These are phyloP conservation scores for Chamaecrista fasciculata DNA, from an alignment of 306 rosid genomes.

Conservation along the genomic window DNA sequence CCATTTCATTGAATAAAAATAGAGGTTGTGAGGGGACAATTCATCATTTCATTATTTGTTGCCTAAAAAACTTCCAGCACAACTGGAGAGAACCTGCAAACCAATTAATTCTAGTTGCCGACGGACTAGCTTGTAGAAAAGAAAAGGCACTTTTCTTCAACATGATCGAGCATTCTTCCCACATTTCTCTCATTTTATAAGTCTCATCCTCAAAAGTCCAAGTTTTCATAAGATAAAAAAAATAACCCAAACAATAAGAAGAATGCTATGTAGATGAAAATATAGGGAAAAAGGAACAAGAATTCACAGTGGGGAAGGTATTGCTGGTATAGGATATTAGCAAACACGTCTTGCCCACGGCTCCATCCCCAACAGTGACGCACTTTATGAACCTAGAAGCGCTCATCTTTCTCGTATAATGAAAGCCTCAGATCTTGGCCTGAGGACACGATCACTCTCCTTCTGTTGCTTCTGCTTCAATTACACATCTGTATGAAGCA, in stretches of 20 bases:
- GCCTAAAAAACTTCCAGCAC: background rate
- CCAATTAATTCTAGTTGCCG: background rate
- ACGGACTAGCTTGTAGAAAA: background rate
- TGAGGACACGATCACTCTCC: conserved; percentile 60
- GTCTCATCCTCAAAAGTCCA: background rate
- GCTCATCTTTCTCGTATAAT: conserved; percentile 55
- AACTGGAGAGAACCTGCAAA: background rate
- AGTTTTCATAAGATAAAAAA: background rate
- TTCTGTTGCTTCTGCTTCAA: conserved; percentile 41
- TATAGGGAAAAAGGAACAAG: background rate
- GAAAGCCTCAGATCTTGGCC: conserved; percentile 86
- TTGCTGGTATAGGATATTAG: conserved; percentile 99
- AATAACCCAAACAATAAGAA: background rate
- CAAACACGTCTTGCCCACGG: conserved; percentile 98
- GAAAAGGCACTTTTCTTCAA: conserved; percentile 4
- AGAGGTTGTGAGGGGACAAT: background rate
- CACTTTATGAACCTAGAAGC: conserved; percentile 99
- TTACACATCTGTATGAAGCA: conserved; percentile 43
- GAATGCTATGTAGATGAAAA: background rate
- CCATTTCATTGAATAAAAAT: background rate
- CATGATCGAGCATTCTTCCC: background rate
- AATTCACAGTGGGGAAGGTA: conserved; percentile 92
- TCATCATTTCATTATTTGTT: background rate
- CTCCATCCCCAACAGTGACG: conserved; percentile 99
- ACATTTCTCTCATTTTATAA: background rate